These are phyloP conservation scores for Senna siamea DNA, from an alignment of 306 rosid species.

Conservation along the genomic window DNA sequence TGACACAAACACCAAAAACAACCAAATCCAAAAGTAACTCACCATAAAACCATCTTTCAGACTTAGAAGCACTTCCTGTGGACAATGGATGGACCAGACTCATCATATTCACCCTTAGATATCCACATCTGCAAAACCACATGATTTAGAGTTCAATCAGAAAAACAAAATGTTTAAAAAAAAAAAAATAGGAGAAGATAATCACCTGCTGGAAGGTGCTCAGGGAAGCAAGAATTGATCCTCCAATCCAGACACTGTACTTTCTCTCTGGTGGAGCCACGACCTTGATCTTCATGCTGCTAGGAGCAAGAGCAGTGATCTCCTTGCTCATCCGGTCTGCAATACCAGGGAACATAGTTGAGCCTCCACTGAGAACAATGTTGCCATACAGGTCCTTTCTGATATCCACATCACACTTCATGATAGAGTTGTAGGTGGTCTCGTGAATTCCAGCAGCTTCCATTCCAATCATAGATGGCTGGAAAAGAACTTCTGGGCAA, in stretches of 20 bases:
- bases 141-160: constrained; percentile 7
- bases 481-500: constrained; percentile 89
- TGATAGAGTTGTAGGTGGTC: constrained; percentile 85
- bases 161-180: not conserved
- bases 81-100: constrained; percentile 83
- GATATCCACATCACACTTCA: constrained; percentile 89
- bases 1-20: constrained; percentile 74
- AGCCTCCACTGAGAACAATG: constrained; percentile 86
- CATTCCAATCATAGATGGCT: constrained; percentile 87
- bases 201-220: constrained; percentile 90
- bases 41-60: constrained; percentile 54
- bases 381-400: constrained; percentile 82
- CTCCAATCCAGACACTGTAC: constrained; percentile 93
- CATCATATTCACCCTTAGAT: constrained; percentile 82
- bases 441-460: constrained; percentile 90
- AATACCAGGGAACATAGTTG: constrained; percentile 89
- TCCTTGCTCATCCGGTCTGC: constrained; percentile 93
- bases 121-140: constrained; percentile 71
- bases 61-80: constrained; percentile 85
- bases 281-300: constrained; percentile 90
- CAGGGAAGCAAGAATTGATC: constrained; percentile 85
- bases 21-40: constrained; percentile 60
- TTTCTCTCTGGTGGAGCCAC: constrained; percentile 93
- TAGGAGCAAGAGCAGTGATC: constrained; percentile 85
- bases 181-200: not conserved